These are phyloP conservation scores for Verticillium tricorpus DNA, from an alignment of 2,329 filamentous ascomycete species.

Conservation along the genomic window DNA sequence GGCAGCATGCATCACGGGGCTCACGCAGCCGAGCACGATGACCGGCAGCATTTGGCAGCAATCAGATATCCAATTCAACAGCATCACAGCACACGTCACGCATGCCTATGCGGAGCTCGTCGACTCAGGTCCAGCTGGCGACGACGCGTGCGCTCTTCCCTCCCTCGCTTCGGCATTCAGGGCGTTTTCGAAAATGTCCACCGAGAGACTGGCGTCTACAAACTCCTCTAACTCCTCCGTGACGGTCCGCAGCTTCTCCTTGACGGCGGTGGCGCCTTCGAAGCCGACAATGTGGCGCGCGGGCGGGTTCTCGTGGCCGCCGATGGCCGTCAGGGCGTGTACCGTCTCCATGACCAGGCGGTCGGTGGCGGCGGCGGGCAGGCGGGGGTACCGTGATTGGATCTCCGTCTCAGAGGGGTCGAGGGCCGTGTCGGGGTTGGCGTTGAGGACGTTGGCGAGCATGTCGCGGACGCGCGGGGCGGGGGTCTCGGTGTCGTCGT, in stretches of 20 bases:
- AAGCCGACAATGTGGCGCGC: conserved; percentile 89
- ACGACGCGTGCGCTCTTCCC: conserved; percentile 23
- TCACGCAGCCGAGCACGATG: background rate
- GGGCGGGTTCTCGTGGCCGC: conserved; percentile 92
- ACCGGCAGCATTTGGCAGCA: background rate
- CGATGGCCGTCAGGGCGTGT: conserved; percentile 85
- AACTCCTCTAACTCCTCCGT: conserved; percentile 97
- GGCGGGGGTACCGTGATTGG: conserved; percentile 67
- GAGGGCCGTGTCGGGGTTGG: conserved; percentile 61
- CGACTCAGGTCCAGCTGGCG: conserved; percentile 13
- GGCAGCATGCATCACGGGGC: background rate
- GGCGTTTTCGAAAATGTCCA: conserved; percentile 67
- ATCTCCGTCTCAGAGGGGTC: conserved; percentile 30
- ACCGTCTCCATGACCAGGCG: conserved; percentile 83
- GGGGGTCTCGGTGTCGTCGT: conserved; percentile 26
- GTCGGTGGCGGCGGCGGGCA: conserved; percentile 65
- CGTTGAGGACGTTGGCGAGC: conserved; percentile 72
- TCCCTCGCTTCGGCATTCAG: conserved; percentile 47
- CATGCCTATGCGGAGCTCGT: conserved; percentile 6
- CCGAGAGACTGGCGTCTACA: conserved; percentile 80
- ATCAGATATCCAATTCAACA: background rate
- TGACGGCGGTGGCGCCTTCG: conserved; percentile 82
- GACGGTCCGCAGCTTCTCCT: conserved; percentile 94
- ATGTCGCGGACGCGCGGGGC: conserved; percentile 83
- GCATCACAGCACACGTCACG: background rate